Percentiles rank a stretch among this genome's conserved stretches.
Conservation (phyloP, 192 early-diverging fungal species). For the Glomus cerebriforme region DNA sequence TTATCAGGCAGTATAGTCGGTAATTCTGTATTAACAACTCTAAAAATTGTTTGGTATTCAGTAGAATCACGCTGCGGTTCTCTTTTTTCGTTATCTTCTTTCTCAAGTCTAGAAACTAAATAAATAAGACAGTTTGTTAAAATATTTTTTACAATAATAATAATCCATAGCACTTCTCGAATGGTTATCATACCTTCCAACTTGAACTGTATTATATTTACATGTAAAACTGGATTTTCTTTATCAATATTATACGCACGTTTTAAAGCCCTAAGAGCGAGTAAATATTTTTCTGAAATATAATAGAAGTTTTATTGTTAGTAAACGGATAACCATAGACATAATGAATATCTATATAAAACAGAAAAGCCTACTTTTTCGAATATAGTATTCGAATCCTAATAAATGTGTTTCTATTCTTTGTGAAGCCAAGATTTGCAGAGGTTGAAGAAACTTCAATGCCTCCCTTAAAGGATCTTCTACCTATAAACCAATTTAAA, state of each 20-base stretch:
- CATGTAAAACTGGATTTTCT: constrained; percentile 44
- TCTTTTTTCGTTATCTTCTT: neutral
- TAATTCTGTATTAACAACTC: constrained; percentile 22
- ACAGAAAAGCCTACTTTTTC: constrained; percentile 52
- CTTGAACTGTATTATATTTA: constrained; percentile 50
- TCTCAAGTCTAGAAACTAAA: neutral
- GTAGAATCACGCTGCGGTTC: neutral
- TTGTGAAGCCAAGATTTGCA: constrained; percentile 59
- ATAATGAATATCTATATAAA: neutral
- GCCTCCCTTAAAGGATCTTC: constrained; percentile 74
- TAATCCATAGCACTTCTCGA: neutral
- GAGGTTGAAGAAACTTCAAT: constrained; percentile 72
- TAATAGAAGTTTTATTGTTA: neutral
- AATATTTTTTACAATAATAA: neutral
- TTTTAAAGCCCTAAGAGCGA: constrained; percentile 64
- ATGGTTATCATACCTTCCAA: constrained; percentile 40
- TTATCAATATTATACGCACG: constrained; percentile 51
- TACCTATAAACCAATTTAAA: constrained; percentile 42
- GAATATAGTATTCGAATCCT: constrained; percentile 66
- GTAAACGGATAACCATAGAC: neutral
- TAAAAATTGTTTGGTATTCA: neutral
- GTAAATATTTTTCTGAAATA: constrained; percentile 59
- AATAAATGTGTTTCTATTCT: constrained; percentile 65
- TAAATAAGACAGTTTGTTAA: neutral
- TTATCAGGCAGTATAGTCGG: constrained; percentile 12